Evolutionary conservation across 176 grass and related monocot species (phyloP).

Genomic region (Zea mays): Zm-B73-REFERENCE-NAM-5.0 NC_050102.1:3084001-3084500

Average conservation of each 20-base stretch:
- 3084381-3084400: neutral
- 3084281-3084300: neutral
- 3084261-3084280: too few species aligned
- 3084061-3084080: neutral
- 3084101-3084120: too few species aligned
- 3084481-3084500: neutral
- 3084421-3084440: neutral
- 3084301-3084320: neutral
- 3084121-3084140: too few species aligned
- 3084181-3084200: too few species aligned
- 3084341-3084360: neutral
- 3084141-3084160: too few species aligned
- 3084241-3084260: too few species aligned
- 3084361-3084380: neutral
- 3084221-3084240: too few species aligned
- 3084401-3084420: neutral
- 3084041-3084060: neutral
- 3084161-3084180: too few species aligned
- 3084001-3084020: constrained; percentile 6
- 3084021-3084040: neutral
- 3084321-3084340: neutral
- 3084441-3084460: neutral
- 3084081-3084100: neutral
- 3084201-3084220: too few species aligned
- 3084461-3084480: neutral